A percentile compares a stretch with the other conserved stretches of the same genome.
Conservation (phyloP, 441 rosid genomes). For the Syzygium syzygioides region DNA sequence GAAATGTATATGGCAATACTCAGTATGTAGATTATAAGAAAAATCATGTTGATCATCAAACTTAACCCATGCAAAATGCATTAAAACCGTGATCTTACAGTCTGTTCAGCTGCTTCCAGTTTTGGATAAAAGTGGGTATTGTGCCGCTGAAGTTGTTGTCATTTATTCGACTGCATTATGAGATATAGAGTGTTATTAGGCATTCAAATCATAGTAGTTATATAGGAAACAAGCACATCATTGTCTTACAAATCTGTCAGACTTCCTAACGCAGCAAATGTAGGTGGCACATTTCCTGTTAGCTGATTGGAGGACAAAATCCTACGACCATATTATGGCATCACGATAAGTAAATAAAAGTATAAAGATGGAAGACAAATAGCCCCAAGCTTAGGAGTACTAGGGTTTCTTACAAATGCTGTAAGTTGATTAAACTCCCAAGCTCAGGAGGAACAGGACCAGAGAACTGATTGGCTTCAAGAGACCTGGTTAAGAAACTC, state of each 20-base stretch:
- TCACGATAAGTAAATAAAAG: not conserved
- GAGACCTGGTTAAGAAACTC: slow-evolving; percentile 28
- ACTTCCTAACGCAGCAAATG: slow-evolving; percentile 26
- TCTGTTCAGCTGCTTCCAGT: slow-evolving; percentile 50
- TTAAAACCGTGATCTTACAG: slow-evolving; percentile 6
- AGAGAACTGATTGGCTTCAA: slow-evolving; percentile 54
- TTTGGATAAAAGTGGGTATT: slow-evolving; percentile 25
- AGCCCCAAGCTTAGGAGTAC: not conserved
- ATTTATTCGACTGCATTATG: slow-evolving; percentile 22
- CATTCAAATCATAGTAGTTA: not conserved
- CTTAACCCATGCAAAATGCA: not conserved
- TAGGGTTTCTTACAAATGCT: slow-evolving; percentile 33
- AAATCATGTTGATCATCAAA: not conserved
- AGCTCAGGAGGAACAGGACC: slow-evolving; percentile 55
- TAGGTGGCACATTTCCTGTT: slow-evolving; percentile 28
- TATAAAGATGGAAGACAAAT: not conserved
- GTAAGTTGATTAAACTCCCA: slow-evolving; percentile 41
- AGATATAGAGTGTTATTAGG: not conserved
- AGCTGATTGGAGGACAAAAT: slow-evolving; percentile 33
- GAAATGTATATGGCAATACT: not conserved
- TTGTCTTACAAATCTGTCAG: slow-evolving; percentile 35
- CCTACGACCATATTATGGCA: slow-evolving; percentile 18
- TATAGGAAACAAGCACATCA: not conserved
- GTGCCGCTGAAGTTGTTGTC: slow-evolving; percentile 32
- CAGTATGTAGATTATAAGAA: not conserved